Evolutionary conservation across 1,139 yeast species (phyloP), one percentile per base, ranked within the genome.

Genomic region (Blastobotrys arbuscula): DNA sequence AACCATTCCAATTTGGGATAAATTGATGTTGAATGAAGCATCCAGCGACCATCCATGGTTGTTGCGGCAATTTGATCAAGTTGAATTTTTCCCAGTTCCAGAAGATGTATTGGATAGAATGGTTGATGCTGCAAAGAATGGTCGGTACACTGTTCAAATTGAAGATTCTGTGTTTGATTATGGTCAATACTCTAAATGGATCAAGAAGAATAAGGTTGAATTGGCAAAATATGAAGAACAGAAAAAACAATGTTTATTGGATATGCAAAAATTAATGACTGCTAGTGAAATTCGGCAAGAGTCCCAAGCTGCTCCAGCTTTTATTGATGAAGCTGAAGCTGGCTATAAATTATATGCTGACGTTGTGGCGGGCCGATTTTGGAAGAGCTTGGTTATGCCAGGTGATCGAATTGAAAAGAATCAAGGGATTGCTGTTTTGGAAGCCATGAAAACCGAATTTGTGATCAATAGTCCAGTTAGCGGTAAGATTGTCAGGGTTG

Each of bases 371-470:
- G 98, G 97, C 50, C 76, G 97, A 59, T 89, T 92, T 79, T 92
- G 97, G 98, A 92, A 92, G 69, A 79, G 94, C 2, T 73, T 89
- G 58, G 95, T 84, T 31, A 71, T 75, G 48, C 90, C 78, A 41
- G 97, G 96, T n/a, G 94, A 85, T 58, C 68, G 58, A 19, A 95
- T 92, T 30, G 71, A 72, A 47, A 76, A 72, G 50, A 95, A 90
- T 33, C 92, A 87, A 60, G 89, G 89, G 3, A 73, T 92, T 55
- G 78, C 92, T 54, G 88, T 92, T 47, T 87, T 92, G 51, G 97
- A 92, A 67, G 97, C 97, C 48, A 92, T 92, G 97, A 92, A 92
- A 74, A 92, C 98, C 0, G 98, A 92, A 67, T 89, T 92, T 96
- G 78, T 81, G 45, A 95, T 90, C 39, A 73, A 70, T 51, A 81